Evolutionary conservation across 306 rosid genomes (phyloP), one percentile per base, ranked within the genome.

Genomic region (Prunus mume): DNA sequence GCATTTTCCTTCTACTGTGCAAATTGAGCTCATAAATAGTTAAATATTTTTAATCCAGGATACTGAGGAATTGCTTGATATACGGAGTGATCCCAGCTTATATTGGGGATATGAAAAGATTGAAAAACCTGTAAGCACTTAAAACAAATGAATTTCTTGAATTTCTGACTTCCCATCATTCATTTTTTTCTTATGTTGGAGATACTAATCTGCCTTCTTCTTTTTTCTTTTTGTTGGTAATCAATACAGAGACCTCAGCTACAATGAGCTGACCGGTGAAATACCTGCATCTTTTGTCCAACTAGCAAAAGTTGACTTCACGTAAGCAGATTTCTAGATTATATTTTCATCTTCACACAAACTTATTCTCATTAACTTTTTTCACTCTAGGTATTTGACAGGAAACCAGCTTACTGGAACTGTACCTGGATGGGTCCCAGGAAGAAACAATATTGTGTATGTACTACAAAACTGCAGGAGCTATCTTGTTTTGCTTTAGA

Each of bases 241-340:
- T 74, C 79, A 25, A 45, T 88, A 79, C 17, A 94, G 98, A 72
- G 98, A 94, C 85, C 91, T 94, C 77, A 92, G 95, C 83, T 94
- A 81, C 80, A 94, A 94, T 74, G 72, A 75, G 65, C 85, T 94
- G 86, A 89, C 81, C 65, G 97, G 98, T 27, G 76, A 82, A 84
- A 84, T 94, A 77, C 98, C 97, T 20, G 74, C 30, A 20, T 81
- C 95, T 75, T 94, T 94, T 57, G 46, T 3, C 22, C 77, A 71
- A 28, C 89, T 90, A 61, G 72, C 76, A 38, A 88, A 78, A 84
- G 84, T 85, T 60, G 92, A 92, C 72, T 83, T 69, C 90, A 86
- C 90, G 98, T 92, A 79, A 83, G 93, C 70, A 68, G 73, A 80
- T 56, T 12, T 65, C 47, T 75, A 52, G 58, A 45, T 57, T 52